Conservation (phyloP, 768 basidiomycete genomes). For the Tylopilus felleus region DNA sequence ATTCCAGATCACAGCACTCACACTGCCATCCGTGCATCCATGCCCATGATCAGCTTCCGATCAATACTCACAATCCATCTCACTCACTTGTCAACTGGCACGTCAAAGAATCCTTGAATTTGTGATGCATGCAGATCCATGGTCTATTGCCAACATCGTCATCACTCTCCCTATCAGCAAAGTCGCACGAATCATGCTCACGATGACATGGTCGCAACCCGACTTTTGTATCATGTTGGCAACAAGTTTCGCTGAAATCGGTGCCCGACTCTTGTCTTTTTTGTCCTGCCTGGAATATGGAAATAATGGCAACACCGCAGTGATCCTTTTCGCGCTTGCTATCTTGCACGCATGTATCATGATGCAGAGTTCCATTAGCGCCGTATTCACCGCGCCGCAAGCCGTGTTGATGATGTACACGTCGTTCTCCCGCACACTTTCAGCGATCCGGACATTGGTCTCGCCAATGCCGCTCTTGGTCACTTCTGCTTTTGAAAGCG, state of each 20-base stretch:
- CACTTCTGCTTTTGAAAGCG: slow-evolving; percentile 84
- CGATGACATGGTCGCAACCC: slow-evolving; percentile 95
- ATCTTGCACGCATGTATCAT: slow-evolving; percentile 99
- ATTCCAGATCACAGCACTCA: slow-evolving; percentile 37
- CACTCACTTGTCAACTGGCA: slow-evolving; percentile 98
- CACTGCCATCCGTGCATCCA: slow-evolving; percentile 33
- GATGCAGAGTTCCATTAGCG: slow-evolving; percentile 97
- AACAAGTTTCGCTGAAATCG: slow-evolving; percentile 96
- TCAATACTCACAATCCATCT: background rate
- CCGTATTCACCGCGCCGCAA: slow-evolving; percentile 81
- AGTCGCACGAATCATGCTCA: slow-evolving; percentile 40
- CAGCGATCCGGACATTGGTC: slow-evolving; percentile 85
- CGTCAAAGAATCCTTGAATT: slow-evolving; percentile 99
- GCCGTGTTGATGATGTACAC: slow-evolving; percentile 98
- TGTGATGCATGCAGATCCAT: slow-evolving; percentile 99
- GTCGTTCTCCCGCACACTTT: slow-evolving; percentile 96
- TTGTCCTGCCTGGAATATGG: slow-evolving; percentile 98
- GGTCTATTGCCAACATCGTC: slow-evolving; percentile 50
- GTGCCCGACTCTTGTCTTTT: slow-evolving; percentile 98
- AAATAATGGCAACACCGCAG: slow-evolving; percentile 96
- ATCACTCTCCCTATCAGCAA: background rate
- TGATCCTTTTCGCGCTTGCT: slow-evolving; percentile 96
- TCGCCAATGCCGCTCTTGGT: slow-evolving; percentile 89
- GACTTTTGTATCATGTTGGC: slow-evolving; percentile 95
- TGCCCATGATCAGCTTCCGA: slow-evolving; percentile 13